Evolutionary conservation across 768 basidiomycete species (phyloP).

Genomic region (Mycena indigotica): DNA sequence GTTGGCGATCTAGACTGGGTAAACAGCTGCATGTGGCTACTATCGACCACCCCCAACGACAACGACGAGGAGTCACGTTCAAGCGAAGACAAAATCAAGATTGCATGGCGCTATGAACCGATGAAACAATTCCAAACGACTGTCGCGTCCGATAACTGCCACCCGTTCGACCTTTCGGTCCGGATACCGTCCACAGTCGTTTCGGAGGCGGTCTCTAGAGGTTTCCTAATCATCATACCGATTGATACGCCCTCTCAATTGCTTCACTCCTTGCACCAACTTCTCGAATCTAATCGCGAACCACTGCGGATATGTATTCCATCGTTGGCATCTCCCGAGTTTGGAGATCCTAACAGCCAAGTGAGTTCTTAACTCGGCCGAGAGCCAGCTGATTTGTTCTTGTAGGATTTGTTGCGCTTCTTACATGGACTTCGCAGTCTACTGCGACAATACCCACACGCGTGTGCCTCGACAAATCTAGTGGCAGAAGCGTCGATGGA

Average conservation of each 20-base stretch:
- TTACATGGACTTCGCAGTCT: constrained; percentile 65
- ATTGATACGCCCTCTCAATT: constrained; percentile 24
- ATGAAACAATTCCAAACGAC: constrained; percentile 94
- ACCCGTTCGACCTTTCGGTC: constrained; percentile 70
- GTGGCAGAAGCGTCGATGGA: constrained; percentile 64
- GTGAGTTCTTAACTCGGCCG: constrained; percentile 40
- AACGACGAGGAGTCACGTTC: constrained; percentile 46
- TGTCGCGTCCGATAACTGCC: constrained; percentile 65
- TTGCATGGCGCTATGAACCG: constrained; percentile 96
- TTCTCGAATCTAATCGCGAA: constrained; percentile 32
- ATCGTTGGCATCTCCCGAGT: constrained; percentile 61
- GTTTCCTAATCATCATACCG: constrained; percentile 39
- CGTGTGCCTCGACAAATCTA: constrained; percentile 70
- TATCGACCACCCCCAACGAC: constrained; percentile 35
- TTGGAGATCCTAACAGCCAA: constrained; percentile 64
- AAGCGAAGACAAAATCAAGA: constrained; percentile 73
- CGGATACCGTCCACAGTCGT: constrained; percentile 57
- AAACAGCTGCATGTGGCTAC: constrained; percentile 81
- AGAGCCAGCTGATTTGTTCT: background rate
- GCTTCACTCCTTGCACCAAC: constrained; percentile 30
- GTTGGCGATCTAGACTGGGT: constrained; percentile 63
- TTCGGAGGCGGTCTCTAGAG: constrained; percentile 42
- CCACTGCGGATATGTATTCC: constrained; percentile 65
- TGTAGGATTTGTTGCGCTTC: constrained; percentile 71
- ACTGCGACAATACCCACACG: constrained; percentile 57